Percentiles rank a stretch among this genome's conserved stretches.
These are phyloP conservation scores for Amphirosellinia nigrospora DNA, from an alignment of 495 filamentous ascomycete species.

Conservation along the genomic window DNA sequence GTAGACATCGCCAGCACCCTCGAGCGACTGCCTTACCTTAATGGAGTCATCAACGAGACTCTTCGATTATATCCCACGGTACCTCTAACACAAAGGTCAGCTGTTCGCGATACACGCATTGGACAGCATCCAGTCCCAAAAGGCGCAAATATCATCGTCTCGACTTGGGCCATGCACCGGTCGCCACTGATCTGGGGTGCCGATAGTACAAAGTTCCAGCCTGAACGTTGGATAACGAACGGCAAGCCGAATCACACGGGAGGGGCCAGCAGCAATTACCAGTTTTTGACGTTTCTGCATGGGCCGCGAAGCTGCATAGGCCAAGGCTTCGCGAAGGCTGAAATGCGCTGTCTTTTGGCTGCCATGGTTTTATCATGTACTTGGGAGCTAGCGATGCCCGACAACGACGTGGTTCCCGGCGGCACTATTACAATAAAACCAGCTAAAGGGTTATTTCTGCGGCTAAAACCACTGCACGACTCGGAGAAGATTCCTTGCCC, in stretches of 20 bases:
- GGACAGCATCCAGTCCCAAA: slow-evolving; percentile 53
- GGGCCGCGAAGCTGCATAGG: slow-evolving; percentile 86
- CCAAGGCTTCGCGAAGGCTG: slow-evolving; percentile 69
- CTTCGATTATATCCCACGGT: slow-evolving; percentile 39
- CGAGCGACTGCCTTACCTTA: slow-evolving; percentile 47
- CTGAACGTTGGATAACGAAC: slow-evolving; percentile 38
- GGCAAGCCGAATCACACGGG: slow-evolving; percentile 68
- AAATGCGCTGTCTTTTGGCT: slow-evolving; percentile 28
- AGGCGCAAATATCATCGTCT: slow-evolving; percentile 54
- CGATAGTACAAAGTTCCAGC: slow-evolving; percentile 27
- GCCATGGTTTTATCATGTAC: slow-evolving; percentile 13
- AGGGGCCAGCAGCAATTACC: slow-evolving; percentile 27
- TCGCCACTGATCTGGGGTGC: slow-evolving; percentile 55
- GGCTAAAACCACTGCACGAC: not conserved
- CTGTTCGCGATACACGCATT: slow-evolving; percentile 63
- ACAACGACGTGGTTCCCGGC: slow-evolving; percentile 24
- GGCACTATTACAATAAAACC: slow-evolving; percentile 26
- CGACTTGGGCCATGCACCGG: slow-evolving; percentile 71
- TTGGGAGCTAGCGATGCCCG: slow-evolving; percentile 28
- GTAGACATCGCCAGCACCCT: slow-evolving; percentile 46
- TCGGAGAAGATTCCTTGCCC: no score
- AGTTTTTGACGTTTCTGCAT: slow-evolving; percentile 79
- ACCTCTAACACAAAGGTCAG: slow-evolving; percentile 61
- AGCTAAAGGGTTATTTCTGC: slow-evolving; percentile 18
- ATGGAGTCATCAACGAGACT: slow-evolving; percentile 39